Evolutionary conservation across 2,329 filamentous ascomycete species (phyloP).

Genomic region (Colletotrichum cordylinicola): DNA sequence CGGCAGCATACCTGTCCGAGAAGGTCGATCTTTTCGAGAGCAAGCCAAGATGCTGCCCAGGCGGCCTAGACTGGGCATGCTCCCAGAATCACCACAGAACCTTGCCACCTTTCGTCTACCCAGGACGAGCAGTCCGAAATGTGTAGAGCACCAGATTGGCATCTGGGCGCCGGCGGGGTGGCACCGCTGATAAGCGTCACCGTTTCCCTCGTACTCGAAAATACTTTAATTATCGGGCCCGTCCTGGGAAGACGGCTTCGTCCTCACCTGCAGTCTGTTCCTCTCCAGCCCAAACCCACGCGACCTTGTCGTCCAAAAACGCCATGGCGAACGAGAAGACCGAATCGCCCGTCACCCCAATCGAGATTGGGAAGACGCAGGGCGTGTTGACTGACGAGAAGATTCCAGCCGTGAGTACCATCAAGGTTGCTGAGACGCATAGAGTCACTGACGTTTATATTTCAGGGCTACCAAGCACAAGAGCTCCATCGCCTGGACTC

Average conservation of each 20-base stretch:
- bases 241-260: neutral
- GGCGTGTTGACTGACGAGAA: conserved; percentile 19
- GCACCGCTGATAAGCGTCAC: conserved; percentile 19
- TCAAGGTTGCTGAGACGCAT: neutral
- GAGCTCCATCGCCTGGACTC: conserved; percentile 5
- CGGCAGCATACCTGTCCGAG: conserved; percentile 21
- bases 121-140: neutral
- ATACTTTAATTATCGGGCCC: conserved; percentile 2
- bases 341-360: conserved; percentile 1
- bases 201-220: neutral
- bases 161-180: conserved; percentile 2
- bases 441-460: neutral
- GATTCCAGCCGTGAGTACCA: neutral
- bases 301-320: neutral
- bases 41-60: conserved; percentile 17
- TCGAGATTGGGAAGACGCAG: conserved; percentile 4
- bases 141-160: neutral
- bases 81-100: neutral
- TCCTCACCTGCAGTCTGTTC: neutral
- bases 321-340: conserved; percentile 18
- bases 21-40: conserved; percentile 13
- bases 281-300: neutral
- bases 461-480: neutral
- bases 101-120: conserved; percentile 7
- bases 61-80: conserved; percentile 4